Conservation (phyloP, 208 protist species). For the Wallacemonas collosoma region DNA sequence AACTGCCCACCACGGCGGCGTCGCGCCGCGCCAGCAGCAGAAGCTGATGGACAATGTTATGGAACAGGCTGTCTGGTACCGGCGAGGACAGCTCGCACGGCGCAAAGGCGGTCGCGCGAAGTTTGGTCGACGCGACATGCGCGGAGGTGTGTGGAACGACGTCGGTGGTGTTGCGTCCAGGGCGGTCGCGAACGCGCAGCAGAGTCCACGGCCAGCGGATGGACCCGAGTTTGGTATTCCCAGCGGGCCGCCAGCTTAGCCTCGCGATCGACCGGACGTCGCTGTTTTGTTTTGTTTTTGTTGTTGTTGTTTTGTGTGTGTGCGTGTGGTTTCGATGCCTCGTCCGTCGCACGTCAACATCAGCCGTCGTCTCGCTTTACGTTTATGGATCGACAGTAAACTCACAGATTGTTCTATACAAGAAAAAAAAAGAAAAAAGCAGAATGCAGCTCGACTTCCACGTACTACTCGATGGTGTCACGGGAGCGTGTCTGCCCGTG, state of each 20-base stretch:
- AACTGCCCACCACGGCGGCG: conserved; percentile 61
- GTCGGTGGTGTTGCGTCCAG: conserved; percentile 57
- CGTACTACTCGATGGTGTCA: too few relatives aligned
- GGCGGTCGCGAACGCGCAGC: conserved; percentile 40
- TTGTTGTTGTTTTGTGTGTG: background rate
- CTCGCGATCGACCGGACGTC: background rate
- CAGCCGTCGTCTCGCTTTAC: too few relatives aligned
- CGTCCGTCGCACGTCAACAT: too few relatives aligned
- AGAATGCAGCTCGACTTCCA: too few relatives aligned
- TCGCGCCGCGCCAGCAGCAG: conserved; percentile 73
- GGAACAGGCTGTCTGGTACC: conserved; percentile 65
- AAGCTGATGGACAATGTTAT: conserved; percentile 72
- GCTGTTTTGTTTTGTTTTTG: background rate
- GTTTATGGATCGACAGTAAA: too few relatives aligned
- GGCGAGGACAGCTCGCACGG: conserved; percentile 57
- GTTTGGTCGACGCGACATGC: conserved; percentile 54
- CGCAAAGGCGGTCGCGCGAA: conserved; percentile 84
- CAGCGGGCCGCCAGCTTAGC: conserved; percentile 52
- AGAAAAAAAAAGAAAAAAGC: too few relatives aligned
- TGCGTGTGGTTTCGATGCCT: background rate
- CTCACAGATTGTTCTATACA: too few relatives aligned
- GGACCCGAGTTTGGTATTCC: conserved; percentile 51
- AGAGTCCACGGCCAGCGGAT: conserved; percentile 40
- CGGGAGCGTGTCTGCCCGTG: too few relatives aligned
- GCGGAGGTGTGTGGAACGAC: conserved; percentile 78